Percentiles rank a stretch among this genome's conserved stretches.
phyloP scores from a whole-genome alignment of 2,329 filamentous ascomycete species.

The Colletotrichum ledebouriae region DNA sequence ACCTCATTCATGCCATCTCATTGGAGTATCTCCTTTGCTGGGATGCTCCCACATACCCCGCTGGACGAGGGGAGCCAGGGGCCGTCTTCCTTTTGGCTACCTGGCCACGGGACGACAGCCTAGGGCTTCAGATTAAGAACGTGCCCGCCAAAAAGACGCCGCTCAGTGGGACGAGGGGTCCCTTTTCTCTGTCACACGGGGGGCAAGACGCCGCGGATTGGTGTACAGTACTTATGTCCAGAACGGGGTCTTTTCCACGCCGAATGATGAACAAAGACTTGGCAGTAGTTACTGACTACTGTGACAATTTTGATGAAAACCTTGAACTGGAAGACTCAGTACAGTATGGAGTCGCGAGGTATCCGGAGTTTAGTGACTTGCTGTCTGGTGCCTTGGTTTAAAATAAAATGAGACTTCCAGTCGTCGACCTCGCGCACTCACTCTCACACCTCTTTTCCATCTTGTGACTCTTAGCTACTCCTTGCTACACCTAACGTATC shows the following conservation, averaged over 20 bases:
- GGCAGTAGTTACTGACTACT: too few relatives aligned
- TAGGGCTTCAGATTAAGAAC: constrained; percentile 4
- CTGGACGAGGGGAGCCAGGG: constrained; percentile 17
- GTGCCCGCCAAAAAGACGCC: constrained; percentile 10
- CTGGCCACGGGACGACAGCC: constrained; percentile 19
- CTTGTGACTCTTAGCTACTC: constrained; percentile 37
- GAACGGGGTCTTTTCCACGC: too few relatives aligned
- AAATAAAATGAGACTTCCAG: background rate
- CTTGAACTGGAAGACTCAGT: too few relatives aligned
- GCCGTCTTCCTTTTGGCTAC: background rate
- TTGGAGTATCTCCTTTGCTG: constrained; percentile 24
- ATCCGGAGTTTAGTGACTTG: background rate
- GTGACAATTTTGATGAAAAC: too few relatives aligned
- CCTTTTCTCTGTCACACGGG: constrained; percentile 14
- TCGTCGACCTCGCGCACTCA: background rate
- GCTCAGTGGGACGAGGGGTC: background rate
- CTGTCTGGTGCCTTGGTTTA: background rate
- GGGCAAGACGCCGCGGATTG: constrained; percentile 31
- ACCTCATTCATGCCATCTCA: constrained; percentile 8
- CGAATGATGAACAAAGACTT: too few relatives aligned
- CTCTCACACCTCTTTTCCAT: background rate
- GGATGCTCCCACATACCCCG: constrained; percentile 29
- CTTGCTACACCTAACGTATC: constrained; percentile 39
- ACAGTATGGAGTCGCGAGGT: background rate
- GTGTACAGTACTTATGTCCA: constrained; percentile 24